phyloP scores from a whole-genome alignment of 495 filamentous ascomycete species.

The Hypoxylon lenormandii region DNA sequence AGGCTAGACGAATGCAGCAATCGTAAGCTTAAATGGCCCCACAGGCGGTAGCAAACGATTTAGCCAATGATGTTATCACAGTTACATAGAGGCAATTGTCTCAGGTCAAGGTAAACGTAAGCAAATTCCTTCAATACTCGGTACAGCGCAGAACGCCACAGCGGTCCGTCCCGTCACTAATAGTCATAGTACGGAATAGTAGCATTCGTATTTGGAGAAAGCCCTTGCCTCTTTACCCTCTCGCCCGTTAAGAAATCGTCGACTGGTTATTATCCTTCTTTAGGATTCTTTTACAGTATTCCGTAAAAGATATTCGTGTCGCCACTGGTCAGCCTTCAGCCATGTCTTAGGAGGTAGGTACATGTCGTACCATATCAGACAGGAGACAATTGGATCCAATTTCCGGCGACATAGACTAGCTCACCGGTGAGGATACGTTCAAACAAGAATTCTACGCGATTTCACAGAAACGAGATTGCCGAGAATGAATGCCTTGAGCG shows the following conservation, averaged over 20 bases:
- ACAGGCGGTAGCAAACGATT: not conserved
- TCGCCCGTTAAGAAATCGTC: too few relatives aligned
- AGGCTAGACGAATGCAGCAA: not conserved
- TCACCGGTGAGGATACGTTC: not conserved
- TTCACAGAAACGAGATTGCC: constrained; percentile 11
- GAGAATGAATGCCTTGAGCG: not conserved
- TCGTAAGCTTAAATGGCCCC: constrained; percentile 7
- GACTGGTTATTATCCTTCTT: too few relatives aligned
- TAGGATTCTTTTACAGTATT: too few relatives aligned
- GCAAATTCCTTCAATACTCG: constrained; percentile 23
- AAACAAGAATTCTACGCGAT: constrained; percentile 1
- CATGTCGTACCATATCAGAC: too few relatives aligned
- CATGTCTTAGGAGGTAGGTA: too few relatives aligned
- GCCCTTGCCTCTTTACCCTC: too few relatives aligned
- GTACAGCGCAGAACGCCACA: constrained; percentile 14
- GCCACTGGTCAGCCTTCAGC: too few relatives aligned
- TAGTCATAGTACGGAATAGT: not conserved
- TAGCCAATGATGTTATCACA: constrained; percentile 11
- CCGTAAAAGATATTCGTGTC: too few relatives aligned
- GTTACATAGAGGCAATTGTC: constrained; percentile 9
- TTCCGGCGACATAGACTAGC: not conserved
- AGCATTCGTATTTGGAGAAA: not conserved
- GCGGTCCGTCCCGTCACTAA: constrained; percentile 26
- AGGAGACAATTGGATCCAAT: too few relatives aligned
- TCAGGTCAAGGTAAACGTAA: constrained; percentile 12